phyloP scores from a whole-genome alignment of 2,329 filamentous ascomycete species.

The Neofusicoccum parvum region DNA sequence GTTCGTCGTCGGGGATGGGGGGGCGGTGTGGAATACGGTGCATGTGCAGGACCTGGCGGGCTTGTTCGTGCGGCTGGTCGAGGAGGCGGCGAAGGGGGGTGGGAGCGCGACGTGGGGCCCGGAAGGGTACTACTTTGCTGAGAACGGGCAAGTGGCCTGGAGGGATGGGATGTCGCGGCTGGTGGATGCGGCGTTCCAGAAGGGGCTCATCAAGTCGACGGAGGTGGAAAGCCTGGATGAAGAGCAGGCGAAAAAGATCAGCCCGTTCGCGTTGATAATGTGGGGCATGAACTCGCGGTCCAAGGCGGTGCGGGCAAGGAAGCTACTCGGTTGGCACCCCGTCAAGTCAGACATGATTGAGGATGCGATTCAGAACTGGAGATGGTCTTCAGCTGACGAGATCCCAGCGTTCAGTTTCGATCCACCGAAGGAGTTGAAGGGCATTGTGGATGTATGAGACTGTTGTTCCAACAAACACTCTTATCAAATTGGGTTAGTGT shows the following conservation, averaged over 20 bases:
- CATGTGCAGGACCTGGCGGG: constrained; percentile 65
- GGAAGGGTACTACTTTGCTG: constrained; percentile 68
- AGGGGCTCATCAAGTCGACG: not conserved
- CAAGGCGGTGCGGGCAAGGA: constrained; percentile 56
- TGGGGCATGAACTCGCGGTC: constrained; percentile 43
- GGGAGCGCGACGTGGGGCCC: constrained; percentile 58
- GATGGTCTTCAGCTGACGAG: no score
- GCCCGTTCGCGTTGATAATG: not conserved
- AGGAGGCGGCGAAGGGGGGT: constrained; percentile 51
- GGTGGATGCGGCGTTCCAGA: constrained; percentile 47
- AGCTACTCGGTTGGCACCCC: constrained; percentile 57
- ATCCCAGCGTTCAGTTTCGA: no score
- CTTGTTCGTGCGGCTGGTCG: constrained; percentile 54
- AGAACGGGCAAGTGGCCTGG: constrained; percentile 66
- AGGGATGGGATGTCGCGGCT: constrained; percentile 54
- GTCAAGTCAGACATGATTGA: no score
- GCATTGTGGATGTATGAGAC: no score
- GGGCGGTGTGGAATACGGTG: constrained; percentile 57
- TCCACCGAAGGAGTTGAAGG: no score
- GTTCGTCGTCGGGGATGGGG: constrained; percentile 58
- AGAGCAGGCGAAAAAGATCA: not conserved
- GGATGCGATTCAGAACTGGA: no score
- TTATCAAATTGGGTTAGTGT: no score
- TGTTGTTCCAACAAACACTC: no score
- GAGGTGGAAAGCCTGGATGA: not conserved